Evolutionary conservation across 345 rosid genomes (phyloP).

Genomic region (Angophora floribunda): DNA sequence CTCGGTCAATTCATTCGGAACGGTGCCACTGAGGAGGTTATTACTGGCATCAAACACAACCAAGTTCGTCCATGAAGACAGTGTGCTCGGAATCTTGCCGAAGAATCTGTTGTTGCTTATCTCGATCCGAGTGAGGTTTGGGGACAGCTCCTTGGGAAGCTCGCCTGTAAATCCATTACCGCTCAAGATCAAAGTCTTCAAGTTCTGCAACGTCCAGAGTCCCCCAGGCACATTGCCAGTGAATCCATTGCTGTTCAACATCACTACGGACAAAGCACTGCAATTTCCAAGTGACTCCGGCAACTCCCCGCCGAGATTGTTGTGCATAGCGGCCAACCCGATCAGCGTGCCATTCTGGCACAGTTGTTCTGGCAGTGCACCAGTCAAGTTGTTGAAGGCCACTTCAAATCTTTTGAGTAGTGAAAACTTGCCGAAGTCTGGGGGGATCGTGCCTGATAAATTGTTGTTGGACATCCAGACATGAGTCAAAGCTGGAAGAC

Average conservation of each 20-base stretch:
- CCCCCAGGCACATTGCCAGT: slow-evolving; percentile 40
- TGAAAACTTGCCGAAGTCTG: slow-evolving; percentile 36
- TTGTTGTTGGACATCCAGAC: slow-evolving; percentile 36
- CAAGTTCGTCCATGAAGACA: slow-evolving; percentile 23
- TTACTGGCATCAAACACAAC: slow-evolving; percentile 34
- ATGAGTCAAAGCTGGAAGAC: slow-evolving; percentile 24
- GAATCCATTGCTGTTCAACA: slow-evolving; percentile 15
- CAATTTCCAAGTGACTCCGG: slow-evolving; percentile 46
- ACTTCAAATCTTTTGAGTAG: slow-evolving; percentile 26
- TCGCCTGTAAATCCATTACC: slow-evolving; percentile 39
- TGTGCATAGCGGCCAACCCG: slow-evolving; percentile 31
- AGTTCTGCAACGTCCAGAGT: slow-evolving; percentile 25
- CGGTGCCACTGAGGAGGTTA: slow-evolving; percentile 30
- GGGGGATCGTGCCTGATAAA: slow-evolving; percentile 42
- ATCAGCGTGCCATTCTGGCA: slow-evolving; percentile 29
- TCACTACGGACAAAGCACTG: slow-evolving; percentile 3
- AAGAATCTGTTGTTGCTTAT: slow-evolving; percentile 40
- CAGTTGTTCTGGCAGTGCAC: slow-evolving; percentile 36
- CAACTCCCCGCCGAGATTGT: slow-evolving; percentile 41
- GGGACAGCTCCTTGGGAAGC: slow-evolving; percentile 30
- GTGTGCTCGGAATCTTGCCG: slow-evolving; percentile 27
- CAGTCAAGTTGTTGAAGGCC: slow-evolving; percentile 24
- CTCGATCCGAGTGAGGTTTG: slow-evolving; percentile 15
- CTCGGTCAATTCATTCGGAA: slow-evolving; percentile 39
- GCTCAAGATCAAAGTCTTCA: slow-evolving; percentile 7